Base-by-base conservation (phyloP, 2,329 filamentous ascomycete species). In the Ceratocystis albifundus region DNA sequence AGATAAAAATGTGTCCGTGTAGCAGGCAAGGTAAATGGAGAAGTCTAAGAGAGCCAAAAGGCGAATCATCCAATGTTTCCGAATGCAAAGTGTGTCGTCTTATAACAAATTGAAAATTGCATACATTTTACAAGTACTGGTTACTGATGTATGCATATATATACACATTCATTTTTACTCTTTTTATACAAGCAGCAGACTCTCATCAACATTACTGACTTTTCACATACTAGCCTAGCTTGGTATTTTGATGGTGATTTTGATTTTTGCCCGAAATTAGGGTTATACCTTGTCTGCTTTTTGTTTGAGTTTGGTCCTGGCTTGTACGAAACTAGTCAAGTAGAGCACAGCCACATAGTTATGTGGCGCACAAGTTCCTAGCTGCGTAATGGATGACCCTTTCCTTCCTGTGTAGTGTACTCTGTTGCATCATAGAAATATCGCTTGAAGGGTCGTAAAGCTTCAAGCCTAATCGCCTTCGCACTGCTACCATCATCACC, bases 391-490 rank as follows among this genome's bases (percentile, higher is more conserved):
- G 25, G 53, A 22, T n/a, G 22, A 57, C 53, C 22, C 20, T 50
- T 50, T 53, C 5, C 22, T 28, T 53, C 5, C 22, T 41, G 4
- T n/a, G n/a, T n/a, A n/a, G n/a, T n/a, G n/a, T 53, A 12, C 3
- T 53, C 3, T 53, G 22, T 53, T 53, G 22, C 22, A 53, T 53
- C 48, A 53, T 53, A 28, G 48, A 59, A 59, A 59, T 59, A 59
- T 36, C 28, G 17, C 28, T 15, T 17, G 4, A 28, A 53, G 48
- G 22, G 22, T 15, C 20, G 3, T 12, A 53, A 53, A 53, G 48
- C 48, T 53, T 53, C 28, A 59, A 32, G 28, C 55, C 55, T 59
- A 59, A 53, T 53, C 48, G 22, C 20, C 15, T 53, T 20, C 25
- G 10, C 15, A 10, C 48, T 53, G 6, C 22, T 28, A 53, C 22